A percentile compares a stretch with the other conserved stretches of the same genome.
These are phyloP conservation scores for Boechera stricta DNA, from an alignment of 345 rosid genomes.

Conservation along the genomic window DNA sequence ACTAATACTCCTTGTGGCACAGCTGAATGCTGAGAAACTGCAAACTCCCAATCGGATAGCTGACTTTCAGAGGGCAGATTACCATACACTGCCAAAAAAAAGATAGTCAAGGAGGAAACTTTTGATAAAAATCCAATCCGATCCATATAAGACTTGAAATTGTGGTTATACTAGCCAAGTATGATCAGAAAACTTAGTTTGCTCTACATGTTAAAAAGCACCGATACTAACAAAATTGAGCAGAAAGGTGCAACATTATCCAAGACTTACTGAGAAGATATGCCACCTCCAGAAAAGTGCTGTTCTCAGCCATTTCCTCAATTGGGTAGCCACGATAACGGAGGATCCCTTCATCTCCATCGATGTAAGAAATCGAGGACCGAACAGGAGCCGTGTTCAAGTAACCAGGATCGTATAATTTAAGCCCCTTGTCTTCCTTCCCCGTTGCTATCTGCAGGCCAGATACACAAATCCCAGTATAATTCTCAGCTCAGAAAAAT, in stretches of 20 bases:
- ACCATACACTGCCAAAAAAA: constrained; percentile 75
- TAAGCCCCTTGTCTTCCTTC: constrained; percentile 79
- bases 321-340: constrained; percentile 43
- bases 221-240: constrained; percentile 10
- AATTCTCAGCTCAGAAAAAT: neutral
- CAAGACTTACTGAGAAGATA: constrained; percentile 39
- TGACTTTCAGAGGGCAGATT: constrained; percentile 72
- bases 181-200: neutral
- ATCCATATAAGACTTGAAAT: neutral
- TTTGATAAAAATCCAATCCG: neutral
- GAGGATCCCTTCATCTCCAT: constrained; percentile 82
- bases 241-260: neutral
- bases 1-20: constrained; percentile 96
- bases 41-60: constrained; percentile 95
- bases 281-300: constrained; percentile 39
- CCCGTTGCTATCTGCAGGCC: constrained; percentile 68
- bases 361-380: constrained; percentile 85
- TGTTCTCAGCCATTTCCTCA: constrained; percentile 47
- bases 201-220: neutral
- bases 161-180: neutral
- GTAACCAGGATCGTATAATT: constrained; percentile 91
- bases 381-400: constrained; percentile 93
- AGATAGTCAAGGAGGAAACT: neutral
- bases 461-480: neutral
- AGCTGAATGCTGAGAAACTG: constrained; percentile 94